These are phyloP conservation scores for Friedmanniomyces simplex DNA, from an alignment of 495 filamentous ascomycete species.

Conservation along the genomic window DNA sequence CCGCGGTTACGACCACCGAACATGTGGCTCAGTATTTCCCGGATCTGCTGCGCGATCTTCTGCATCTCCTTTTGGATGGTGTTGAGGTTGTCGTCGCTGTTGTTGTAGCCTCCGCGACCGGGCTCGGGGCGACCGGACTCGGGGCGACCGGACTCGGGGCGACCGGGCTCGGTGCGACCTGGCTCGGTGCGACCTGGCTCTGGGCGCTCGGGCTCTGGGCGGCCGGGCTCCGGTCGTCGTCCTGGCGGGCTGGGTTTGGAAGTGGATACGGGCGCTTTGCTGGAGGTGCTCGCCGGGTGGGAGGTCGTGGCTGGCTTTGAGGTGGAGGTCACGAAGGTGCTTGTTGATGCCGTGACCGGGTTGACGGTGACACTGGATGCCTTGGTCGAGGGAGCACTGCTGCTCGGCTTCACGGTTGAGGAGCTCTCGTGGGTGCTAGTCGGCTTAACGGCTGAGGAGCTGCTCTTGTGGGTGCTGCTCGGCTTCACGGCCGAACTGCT, in stretches of 20 bases:
- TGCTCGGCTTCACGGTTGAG: not conserved
- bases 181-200: not conserved
- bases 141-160: not conserved
- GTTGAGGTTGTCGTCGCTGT: not conserved
- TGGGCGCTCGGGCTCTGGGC: not conserved
- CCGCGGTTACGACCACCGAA: no score
- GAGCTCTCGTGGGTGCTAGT: no score
- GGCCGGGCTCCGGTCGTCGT: not conserved
- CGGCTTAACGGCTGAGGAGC: no score
- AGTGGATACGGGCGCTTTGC: no score
- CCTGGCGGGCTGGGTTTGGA: not conserved
- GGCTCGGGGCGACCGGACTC: not conserved
- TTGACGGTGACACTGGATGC: not conserved
- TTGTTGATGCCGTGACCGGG: not conserved
- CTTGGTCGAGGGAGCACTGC: not conserved
- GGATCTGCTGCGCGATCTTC: not conserved
- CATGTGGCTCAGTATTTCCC: not conserved
- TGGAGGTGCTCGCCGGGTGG: not conserved
- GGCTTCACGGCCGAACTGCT: not conserved
- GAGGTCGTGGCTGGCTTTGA: not conserved
- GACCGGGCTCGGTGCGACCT: not conserved
- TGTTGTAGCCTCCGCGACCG: not conserved
- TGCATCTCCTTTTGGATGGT: not conserved
- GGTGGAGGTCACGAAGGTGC: not conserved
- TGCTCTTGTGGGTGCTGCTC: not conserved